phyloP scores from a whole-genome alignment of 148 eudicot species.

The Rhododendron simsii region DNA sequence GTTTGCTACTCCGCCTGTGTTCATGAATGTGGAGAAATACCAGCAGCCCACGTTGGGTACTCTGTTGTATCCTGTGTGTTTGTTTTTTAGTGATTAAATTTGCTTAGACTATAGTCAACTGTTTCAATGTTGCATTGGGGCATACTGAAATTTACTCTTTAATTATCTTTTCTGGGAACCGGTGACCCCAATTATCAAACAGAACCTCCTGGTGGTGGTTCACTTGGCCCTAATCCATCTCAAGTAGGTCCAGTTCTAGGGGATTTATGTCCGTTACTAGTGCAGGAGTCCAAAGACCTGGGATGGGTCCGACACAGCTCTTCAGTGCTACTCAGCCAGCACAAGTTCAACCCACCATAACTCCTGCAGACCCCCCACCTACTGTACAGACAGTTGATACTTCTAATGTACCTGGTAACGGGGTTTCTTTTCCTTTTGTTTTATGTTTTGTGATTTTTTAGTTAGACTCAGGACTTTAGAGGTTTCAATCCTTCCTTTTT shows the following conservation, averaged over 20 bases:
- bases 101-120: background rate
- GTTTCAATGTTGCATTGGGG: background rate
- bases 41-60: no score
- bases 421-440: background rate
- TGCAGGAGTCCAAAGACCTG: constrained; percentile 57
- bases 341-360: constrained; percentile 42
- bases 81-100: no score
- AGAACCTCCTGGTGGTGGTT: constrained; percentile 46
- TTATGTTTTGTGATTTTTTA: background rate
- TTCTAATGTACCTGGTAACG: constrained; percentile 84
- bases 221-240: constrained; percentile 57
- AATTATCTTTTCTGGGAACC: constrained; percentile 42
- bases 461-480: background rate
- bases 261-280: constrained; percentile 66
- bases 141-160: background rate
- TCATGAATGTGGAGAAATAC: no score
- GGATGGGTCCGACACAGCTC: constrained; percentile 50
- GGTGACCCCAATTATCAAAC: constrained; percentile 48
- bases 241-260: constrained; percentile 49
- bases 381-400: constrained; percentile 88
- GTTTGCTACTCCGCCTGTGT: no score
- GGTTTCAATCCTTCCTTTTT: background rate
- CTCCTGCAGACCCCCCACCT: constrained; percentile 65
- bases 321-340: constrained; percentile 62
- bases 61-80: no score